Conservation (phyloP, 2,329 filamentous ascomycete species). For the Paecilomyces variotii region DNA sequence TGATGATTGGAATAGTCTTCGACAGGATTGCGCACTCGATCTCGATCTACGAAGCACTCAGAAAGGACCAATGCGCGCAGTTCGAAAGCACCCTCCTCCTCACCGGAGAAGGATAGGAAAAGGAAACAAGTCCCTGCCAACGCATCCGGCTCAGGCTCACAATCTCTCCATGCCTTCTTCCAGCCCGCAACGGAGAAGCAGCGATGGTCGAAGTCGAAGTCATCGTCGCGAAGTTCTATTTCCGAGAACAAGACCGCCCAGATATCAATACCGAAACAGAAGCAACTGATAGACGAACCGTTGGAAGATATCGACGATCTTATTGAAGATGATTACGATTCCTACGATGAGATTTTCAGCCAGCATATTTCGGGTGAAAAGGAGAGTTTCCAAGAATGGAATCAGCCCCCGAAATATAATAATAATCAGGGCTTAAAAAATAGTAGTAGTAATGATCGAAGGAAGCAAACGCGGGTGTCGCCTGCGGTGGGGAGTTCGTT, state of each 20-base stretch:
- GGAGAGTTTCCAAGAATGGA: slow-evolving; percentile 1
- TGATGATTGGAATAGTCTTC: background rate
- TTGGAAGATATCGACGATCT: slow-evolving; percentile 26
- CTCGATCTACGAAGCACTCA: background rate
- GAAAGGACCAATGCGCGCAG: slow-evolving; percentile 1
- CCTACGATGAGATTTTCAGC: slow-evolving; percentile 28
- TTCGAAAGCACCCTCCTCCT: slow-evolving; percentile 17
- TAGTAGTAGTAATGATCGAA: slow-evolving; percentile 1
- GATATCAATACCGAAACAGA: slow-evolving; percentile 4
- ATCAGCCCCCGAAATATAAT: background rate
- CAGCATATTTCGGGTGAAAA: slow-evolving; percentile 21
- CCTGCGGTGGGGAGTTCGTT: background rate
- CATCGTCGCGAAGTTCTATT: slow-evolving; percentile 13
- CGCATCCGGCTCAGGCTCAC: slow-evolving; percentile 13
- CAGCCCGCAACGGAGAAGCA: slow-evolving; percentile 30
- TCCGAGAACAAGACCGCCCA: slow-evolving; percentile 6
- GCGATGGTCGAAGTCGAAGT: slow-evolving; percentile 22
- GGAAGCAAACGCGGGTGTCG: slow-evolving; percentile 1
- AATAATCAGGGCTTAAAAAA: background rate
- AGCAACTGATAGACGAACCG: slow-evolving; percentile 1
- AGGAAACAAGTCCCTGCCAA: slow-evolving; percentile 6
- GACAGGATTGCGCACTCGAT: background rate
- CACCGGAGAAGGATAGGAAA: slow-evolving; percentile 25
- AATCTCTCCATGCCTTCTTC: slow-evolving; percentile 36
- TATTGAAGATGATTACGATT: slow-evolving; percentile 35